Evolutionary conservation across 192 early-diverging fungal genomes (phyloP), one percentile per base, ranked within the genome.

Genomic region (Blastocladiella britannica): DNA sequence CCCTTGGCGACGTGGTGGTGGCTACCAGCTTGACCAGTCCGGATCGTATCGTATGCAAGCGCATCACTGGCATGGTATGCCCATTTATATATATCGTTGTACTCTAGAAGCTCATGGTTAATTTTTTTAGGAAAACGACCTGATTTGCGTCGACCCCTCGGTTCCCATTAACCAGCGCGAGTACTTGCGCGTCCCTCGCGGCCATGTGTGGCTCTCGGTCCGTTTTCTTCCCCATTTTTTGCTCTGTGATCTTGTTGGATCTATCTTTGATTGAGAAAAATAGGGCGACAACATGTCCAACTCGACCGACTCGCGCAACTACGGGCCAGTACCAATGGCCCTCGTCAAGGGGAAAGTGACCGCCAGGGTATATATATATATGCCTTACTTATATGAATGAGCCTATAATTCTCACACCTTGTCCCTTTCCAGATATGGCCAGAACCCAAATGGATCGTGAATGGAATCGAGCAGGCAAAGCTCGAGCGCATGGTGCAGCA

Each of bases 201-300:
- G 92, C 2, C 82, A 91, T 57, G 75, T 93, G 25, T 95, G 92
- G 92, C 63, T 93, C 5, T 83, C 82, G 59, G n/a, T n/a, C n/a
- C n/a, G n/a, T n/a, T n/a, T n/a, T n/a, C n/a, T n/a, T n/a, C n/a
- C n/a, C n/a, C n/a, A n/a, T n/a, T n/a, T n/a, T n/a, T n/a, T n/a
- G n/a, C n/a, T n/a, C n/a, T n/a, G n/a, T n/a, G n/a, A n/a, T n/a
- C n/a, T n/a, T n/a, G n/a, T n/a, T n/a, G n/a, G n/a, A n/a, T n/a
- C n/a, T n/a, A n/a, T n/a, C n/a, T n/a, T n/a, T n/a, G n/a, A n/a
- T n/a, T n/a, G n/a, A n/a, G n/a, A n/a, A n/a, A n/a, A n/a, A n/a
- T n/a, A n/a, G n/a, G 92, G 92, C 7, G 92, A 95, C 62, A 95
- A 95, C 65, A 72, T 83, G 37, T 81, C 69, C 55, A 85, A 88